Evolutionary conservation across 2,329 filamentous ascomycete species (phyloP), one percentile per base, ranked within the genome.

Genomic region (Sodiomyces alkalinus): DNA sequence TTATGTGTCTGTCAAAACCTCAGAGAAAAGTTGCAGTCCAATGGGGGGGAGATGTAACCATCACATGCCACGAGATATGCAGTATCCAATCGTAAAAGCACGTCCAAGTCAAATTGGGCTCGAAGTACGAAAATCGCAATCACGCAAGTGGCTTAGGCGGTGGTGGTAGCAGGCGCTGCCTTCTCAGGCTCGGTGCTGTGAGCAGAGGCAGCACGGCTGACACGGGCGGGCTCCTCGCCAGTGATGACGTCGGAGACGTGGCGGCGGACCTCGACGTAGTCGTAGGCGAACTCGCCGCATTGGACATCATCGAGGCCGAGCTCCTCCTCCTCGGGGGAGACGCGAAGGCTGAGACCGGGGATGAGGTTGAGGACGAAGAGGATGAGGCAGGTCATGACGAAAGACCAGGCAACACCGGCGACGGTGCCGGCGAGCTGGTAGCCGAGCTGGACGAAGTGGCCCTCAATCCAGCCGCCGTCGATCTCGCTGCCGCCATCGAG

Each of bases 251-350:
- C 62, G 34, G 51, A 55, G 31, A 85, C 70, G 41, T 86, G 77
- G 31, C 67, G 60, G 22, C 60, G 61, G 26, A 72, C 47, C 66
- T 85, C 79, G 41, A 85, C 79, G 49, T 85, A 85, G 50, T 85
- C 79, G 58, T 83, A 85, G 17, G 79, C 79, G 44, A 85, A 85
- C 55, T 86, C 80, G 52, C 80, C 80, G 28, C 83, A 73, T 57
- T 85, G 74, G 48, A 70, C 68, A 43, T 83, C 78, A 44, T 85
- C 80, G 17, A 73, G 56, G 28, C 77, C 77, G 15, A 77, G 58
- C 29, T 80, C 64, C 54, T 81, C 77, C 28, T 77, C 74, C 41
- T 75, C 73, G 38, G 71, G 58, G 10, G 61, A 58, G 33, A 74
- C 75, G 31, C 77, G 73, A 27, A 82, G 68, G 40, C 74, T 72